phyloP scores from a whole-genome alignment of 2,329 filamentous ascomycete genomes.

The Aspergillus transmontanensis region DNA sequence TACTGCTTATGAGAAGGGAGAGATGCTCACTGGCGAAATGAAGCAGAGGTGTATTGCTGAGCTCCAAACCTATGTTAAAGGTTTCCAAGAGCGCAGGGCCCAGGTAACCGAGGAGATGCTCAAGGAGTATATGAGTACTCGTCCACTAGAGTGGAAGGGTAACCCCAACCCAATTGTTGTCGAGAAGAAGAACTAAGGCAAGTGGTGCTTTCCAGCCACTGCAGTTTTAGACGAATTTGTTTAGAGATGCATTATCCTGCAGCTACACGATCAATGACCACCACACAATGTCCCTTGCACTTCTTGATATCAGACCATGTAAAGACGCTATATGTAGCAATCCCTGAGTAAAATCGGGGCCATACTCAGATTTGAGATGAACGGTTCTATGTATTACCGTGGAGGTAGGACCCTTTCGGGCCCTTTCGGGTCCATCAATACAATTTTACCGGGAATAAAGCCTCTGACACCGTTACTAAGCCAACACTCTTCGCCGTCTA shows the following conservation, averaged over 20 bases:
- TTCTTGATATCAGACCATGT: too few species aligned
- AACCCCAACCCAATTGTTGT: slow-evolving; percentile 50
- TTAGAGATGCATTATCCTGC: background rate
- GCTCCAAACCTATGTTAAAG: slow-evolving; percentile 74
- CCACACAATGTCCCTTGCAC: background rate
- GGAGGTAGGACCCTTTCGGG: background rate
- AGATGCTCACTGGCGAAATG: slow-evolving; percentile 83
- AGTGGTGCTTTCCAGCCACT: background rate
- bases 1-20: slow-evolving; percentile 65
- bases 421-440: slow-evolving; percentile 11
- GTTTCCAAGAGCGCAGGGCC: slow-evolving; percentile 78
- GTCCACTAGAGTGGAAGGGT: slow-evolving; percentile 60
- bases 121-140: slow-evolving; percentile 68
- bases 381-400: background rate
- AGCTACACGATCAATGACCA: slow-evolving; percentile 1
- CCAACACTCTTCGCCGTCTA: slow-evolving; percentile 78
- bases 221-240: background rate
- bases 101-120: slow-evolving; percentile 77
- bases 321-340: background rate
- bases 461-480: slow-evolving; percentile 86
- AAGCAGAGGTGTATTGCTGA: slow-evolving; percentile 82
- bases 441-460: slow-evolving; percentile 57
- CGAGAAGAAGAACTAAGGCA: slow-evolving; percentile 3
- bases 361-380: background rate
- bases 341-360: too few species aligned